These are phyloP conservation scores for Penicillium paxilli DNA, from an alignment of 495 filamentous ascomycete genomes.

Conservation along the genomic window DNA sequence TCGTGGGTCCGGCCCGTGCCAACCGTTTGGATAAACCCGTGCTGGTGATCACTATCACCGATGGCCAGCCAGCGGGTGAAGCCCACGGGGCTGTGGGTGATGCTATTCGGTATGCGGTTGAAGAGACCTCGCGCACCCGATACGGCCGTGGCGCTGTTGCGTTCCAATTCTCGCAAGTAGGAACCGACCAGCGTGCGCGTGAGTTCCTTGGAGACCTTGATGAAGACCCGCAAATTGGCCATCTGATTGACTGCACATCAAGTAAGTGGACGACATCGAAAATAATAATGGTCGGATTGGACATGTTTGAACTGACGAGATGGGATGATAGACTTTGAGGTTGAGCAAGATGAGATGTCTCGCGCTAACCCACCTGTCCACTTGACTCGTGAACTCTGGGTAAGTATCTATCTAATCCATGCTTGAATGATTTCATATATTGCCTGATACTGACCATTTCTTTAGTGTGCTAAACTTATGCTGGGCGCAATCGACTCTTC, in stretches of 20 bases:
- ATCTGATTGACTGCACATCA: constrained; percentile 69
- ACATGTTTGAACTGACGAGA: neutral
- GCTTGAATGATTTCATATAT: neutral
- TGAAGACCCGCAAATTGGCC: constrained; percentile 61
- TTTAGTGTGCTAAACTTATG: constrained; percentile 64
- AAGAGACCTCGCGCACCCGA: constrained; percentile 43
- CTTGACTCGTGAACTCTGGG: constrained; percentile 68
- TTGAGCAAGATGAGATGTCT: constrained; percentile 65
- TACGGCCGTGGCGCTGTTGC: constrained; percentile 55
- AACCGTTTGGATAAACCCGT: constrained; percentile 62
- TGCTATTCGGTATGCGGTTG: constrained; percentile 48
- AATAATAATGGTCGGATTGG: neutral
- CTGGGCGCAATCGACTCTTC: constrained; percentile 67
- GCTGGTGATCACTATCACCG: constrained; percentile 70
- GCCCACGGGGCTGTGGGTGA: constrained; percentile 48
- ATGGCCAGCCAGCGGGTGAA: constrained; percentile 64
- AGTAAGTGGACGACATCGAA: constrained; percentile 48
- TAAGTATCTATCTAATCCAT: constrained; percentile 21
- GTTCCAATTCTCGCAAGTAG: constrained; percentile 76
- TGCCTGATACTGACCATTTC: constrained; percentile 7
- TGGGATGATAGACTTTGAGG: constrained; percentile 56
- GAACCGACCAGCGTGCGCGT: constrained; percentile 64
- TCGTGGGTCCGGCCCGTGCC: constrained; percentile 50
- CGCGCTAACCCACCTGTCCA: constrained; percentile 54
- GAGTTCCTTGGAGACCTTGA: constrained; percentile 65